Conservation (phyloP, 306 rosid species). For the Senna tora region DNA sequence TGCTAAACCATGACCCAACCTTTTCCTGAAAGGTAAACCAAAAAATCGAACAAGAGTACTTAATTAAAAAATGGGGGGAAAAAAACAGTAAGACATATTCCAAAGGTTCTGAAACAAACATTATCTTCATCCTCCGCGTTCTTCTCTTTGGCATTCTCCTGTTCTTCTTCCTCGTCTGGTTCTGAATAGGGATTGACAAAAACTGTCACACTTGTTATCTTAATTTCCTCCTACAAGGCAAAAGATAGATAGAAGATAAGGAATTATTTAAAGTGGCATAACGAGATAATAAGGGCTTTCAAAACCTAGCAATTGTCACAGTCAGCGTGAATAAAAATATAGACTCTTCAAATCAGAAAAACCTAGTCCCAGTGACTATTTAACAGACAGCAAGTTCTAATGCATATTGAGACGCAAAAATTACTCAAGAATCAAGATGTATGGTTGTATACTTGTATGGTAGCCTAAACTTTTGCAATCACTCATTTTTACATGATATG, state of each 20-base stretch:
- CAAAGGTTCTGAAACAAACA: conserved; percentile 53
- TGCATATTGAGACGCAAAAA: neutral
- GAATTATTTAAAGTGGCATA: conserved; percentile 15
- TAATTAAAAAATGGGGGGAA: neutral
- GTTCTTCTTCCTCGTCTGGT: conserved; percentile 85
- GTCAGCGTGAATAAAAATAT: conserved; percentile 22
- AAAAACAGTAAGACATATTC: conserved; percentile 2
- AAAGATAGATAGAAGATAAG: conserved; percentile 24
- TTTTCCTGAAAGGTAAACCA: conserved; percentile 62
- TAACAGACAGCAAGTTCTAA: conserved; percentile 30
- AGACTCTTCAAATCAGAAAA: conserved; percentile 33
- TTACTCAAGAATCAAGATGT: neutral
- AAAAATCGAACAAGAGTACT: conserved; percentile 5
- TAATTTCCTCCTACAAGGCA: conserved; percentile 84
- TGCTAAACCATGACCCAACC: conserved; percentile 90
- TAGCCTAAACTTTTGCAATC: conserved; percentile 23
- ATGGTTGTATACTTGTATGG: too few relatives aligned
- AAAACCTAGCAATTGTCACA: conserved; percentile 28
- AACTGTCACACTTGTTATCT: conserved; percentile 71
- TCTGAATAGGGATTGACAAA: conserved; percentile 91
- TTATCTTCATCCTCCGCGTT: conserved; percentile 77
- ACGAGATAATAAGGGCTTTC: conserved; percentile 12
- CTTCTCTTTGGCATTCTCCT: conserved; percentile 64
- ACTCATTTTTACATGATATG: conserved; percentile 12
- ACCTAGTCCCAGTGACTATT: conserved; percentile 21